Evolutionary conservation across 306 rosid species (phyloP), one percentile per base, ranked within the genome.

Genomic region (Pyrus pyrifolia): DNA sequence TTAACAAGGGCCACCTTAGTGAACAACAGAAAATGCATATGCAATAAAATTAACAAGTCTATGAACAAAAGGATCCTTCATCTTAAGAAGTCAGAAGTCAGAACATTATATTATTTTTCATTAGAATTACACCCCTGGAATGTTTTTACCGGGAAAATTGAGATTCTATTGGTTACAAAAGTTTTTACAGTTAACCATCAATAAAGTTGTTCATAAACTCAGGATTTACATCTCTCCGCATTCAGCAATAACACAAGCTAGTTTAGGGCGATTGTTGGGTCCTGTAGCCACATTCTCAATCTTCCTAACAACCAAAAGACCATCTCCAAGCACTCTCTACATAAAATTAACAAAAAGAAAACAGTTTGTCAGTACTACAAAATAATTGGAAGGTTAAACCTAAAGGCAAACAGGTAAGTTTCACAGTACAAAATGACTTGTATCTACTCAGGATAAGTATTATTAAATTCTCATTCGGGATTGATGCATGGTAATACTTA

Each of bases 271-370:
- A 85, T 92, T 92, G 79, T 87, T 89, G 52, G 98, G 98, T 80
- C 97, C 98, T 4, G 97, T 87, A 58, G 99, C 98, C 68, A 96
- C 99, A 71, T 96, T 96, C 83, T 96, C 99, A 52, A 96, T 92
- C 91, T 92, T 96, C 88, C 99, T 87, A 38, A 92, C 90, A 58
- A 96, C 98, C 90, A 96, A 60, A 86, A 96, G 98, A 71, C 99
- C 99, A 62, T 96, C 99, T 78, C 99, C 99, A 66, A 96, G 96
- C 63, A 96, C 99, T 83, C 98, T 92, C 98, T 90, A 87, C 90
- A 88, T 17, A 44, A 59, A 72, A 52, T 8, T 67, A 72, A 59
- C 23, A 38, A 57, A 27, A 25, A 63, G 77, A 76, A 77, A 73
- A 15, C 19, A 2, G 30, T 68, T n/a, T n/a, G n/a, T 64, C 45